These are phyloP conservation scores for Acacia melanoxylon DNA, from an alignment of 306 rosid species.

Conservation along the genomic window DNA sequence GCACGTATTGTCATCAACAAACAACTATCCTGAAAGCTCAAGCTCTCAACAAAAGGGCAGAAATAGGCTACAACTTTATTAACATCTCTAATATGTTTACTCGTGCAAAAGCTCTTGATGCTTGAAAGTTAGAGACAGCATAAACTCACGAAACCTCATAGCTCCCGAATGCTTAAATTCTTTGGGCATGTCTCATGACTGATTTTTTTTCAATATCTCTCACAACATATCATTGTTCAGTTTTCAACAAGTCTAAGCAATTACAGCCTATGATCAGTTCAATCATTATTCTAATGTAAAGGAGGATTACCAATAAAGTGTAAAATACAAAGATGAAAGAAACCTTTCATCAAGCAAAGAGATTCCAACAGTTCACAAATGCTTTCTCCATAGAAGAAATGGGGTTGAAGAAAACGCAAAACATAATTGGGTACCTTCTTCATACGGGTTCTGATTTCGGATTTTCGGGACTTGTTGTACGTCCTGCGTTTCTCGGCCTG, in stretches of 20 bases:
- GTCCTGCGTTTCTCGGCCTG: constrained; percentile 85
- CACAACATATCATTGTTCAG: neutral
- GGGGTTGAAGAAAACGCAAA: neutral
- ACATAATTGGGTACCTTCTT: constrained; percentile 61
- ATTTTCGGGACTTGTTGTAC: constrained; percentile 78
- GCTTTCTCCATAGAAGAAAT: neutral
- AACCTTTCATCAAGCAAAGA: neutral
- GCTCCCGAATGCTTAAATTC: neutral
- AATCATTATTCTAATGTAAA: neutral
- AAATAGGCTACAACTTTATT: neutral
- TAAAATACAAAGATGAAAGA: neutral
- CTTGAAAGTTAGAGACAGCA: neutral
- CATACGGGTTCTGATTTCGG: constrained; percentile 79
- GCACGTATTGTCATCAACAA: neutral
- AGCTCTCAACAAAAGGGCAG: neutral
- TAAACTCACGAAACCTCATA: neutral
- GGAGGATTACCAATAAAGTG: neutral
- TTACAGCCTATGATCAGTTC: neutral
- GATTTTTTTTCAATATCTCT: neutral
- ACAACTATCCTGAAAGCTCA: neutral
- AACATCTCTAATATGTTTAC: neutral
- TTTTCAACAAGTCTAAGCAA: neutral
- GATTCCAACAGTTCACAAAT: neutral
- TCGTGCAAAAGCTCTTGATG: neutral
- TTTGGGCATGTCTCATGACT: neutral